A percentile compares a stretch with the other conserved stretches of the same genome.
Conservation (phyloP, 768 basidiomycete species). For the Harrya chromipes region DNA sequence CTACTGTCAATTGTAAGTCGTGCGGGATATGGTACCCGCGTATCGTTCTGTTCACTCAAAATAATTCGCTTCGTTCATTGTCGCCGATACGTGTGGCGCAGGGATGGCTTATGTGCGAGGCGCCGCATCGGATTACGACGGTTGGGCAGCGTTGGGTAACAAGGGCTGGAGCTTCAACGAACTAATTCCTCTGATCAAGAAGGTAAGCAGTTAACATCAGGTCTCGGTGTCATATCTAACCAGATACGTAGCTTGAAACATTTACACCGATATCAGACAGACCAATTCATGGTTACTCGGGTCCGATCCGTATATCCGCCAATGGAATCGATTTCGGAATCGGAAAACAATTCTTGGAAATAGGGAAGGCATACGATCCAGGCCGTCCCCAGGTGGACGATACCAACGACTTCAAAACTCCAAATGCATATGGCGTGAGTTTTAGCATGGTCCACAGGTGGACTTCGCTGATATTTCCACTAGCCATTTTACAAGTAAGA, state of each 20-base stretch:
- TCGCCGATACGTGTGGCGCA: background rate
- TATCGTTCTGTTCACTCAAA: too few relatives aligned
- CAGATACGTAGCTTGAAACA: slow-evolving; percentile 22
- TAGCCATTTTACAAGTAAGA: slow-evolving; percentile 20
- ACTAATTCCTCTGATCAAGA: slow-evolving; percentile 54
- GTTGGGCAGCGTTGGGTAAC: slow-evolving; percentile 51
- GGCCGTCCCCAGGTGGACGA: slow-evolving; percentile 44
- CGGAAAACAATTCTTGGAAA: slow-evolving; percentile 45
- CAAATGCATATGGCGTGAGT: slow-evolving; percentile 25
- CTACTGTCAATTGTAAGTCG: slow-evolving; percentile 53
- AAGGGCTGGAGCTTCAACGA: slow-evolving; percentile 58
- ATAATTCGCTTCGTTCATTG: background rate
- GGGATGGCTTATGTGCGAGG: slow-evolving; percentile 56
- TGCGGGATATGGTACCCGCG: background rate
- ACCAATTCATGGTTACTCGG: slow-evolving; percentile 33
- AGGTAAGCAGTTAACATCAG: slow-evolving; percentile 8
- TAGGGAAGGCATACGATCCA: slow-evolving; percentile 46
- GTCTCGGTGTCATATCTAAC: background rate
- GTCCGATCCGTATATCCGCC: slow-evolving; percentile 27
- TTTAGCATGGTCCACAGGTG: background rate
- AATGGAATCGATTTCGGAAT: slow-evolving; percentile 5
- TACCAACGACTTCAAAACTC: slow-evolving; percentile 39
- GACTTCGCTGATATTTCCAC: background rate
- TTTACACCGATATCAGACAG: slow-evolving; percentile 27
- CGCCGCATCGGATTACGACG: slow-evolving; percentile 61